Base-by-base conservation (phyloP, 1,139 yeast species). In the Eremothecium gossypii region DNA sequence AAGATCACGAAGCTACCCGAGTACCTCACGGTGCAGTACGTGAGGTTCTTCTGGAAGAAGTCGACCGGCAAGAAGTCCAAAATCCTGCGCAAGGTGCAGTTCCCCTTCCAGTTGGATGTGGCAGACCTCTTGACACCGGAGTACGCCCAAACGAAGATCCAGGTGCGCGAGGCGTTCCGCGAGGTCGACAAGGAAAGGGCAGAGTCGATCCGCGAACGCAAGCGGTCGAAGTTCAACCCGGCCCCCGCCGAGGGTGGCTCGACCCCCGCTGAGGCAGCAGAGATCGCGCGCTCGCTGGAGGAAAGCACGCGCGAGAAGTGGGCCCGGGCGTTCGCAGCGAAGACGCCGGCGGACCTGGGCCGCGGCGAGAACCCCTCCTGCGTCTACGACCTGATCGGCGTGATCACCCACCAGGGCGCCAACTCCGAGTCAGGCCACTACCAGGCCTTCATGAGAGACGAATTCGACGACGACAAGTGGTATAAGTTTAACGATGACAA, bases 361-460 rank as follows among this genome's bases (percentile, higher is more conserved):
- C 66, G 73, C 4, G 83, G 87, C 12, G 89, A 84, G 53, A 89
- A 89, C 57, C 91, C 95, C 3, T 81, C 94, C 1, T 86, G 93
- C 1, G 75, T 91, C 32, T 91, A 91, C 60, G 87, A 86, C 52
- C 74, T 93, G 50, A 70, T 70, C 41, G 91, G 95, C 1, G 77
- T 91, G 26, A 77, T 91, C 46, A 87, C 97, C 2, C 99, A 91
- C 65, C 83, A 82, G 55, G 99, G 99, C 38, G 82, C 96, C 4
- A 79, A 89, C 39, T 96, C 98, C 0, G 97, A 93, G 62, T 83
- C 96, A 32, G 99, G 99, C 4, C 99, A 91, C 63, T 91, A 93
- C 62, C 96, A 87, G 65, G 79, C 94, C 20, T 91, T 84, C 66
- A 82, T 83, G 27, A 78, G 76, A 54, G 89, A 85, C 61, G 76